phyloP scores from a whole-genome alignment of 2,329 filamentous ascomycete genomes.

The Chaetomiaceae sp. region DNA sequence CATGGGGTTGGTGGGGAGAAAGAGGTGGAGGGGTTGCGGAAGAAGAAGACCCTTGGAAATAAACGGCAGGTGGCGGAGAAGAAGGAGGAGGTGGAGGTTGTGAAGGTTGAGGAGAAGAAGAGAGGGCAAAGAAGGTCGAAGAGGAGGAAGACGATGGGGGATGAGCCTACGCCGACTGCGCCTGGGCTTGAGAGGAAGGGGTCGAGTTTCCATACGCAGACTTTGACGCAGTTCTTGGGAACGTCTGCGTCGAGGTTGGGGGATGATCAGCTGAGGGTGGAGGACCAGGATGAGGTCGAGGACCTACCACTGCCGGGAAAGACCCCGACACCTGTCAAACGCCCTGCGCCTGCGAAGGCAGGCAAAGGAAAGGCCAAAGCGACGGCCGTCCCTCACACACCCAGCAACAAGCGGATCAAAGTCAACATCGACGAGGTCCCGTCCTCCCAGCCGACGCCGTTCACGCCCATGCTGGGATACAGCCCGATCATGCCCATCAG shows the following conservation, averaged over 20 bases:
- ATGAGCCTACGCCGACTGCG: constrained; percentile 23
- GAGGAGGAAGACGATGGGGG: constrained; percentile 29
- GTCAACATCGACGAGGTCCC: constrained; percentile 43
- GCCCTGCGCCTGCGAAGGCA: background rate
- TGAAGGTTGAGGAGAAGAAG: background rate
- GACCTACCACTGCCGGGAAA: background rate
- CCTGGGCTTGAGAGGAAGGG: constrained; percentile 5
- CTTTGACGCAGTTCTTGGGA: constrained; percentile 32
- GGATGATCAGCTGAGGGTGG: constrained; percentile 15
- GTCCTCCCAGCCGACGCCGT: constrained; percentile 42
- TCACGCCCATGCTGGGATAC: constrained; percentile 39
- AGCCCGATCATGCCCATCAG: constrained; percentile 29
- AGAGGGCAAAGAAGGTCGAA: constrained; percentile 21
- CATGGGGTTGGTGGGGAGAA: background rate
- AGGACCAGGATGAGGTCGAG: constrained; percentile 23
- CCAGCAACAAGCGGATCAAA: constrained; percentile 30
- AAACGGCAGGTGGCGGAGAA: constrained; percentile 3
- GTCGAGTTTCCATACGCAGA: constrained; percentile 33
- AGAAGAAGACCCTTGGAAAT: background rate
- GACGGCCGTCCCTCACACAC: constrained; percentile 42
- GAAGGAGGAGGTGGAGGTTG: constrained; percentile 2
- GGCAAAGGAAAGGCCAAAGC: constrained; percentile 15
- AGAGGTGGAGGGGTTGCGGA: constrained; percentile 1
- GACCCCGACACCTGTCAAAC: background rate
- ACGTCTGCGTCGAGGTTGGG: constrained; percentile 13